These are phyloP conservation scores for Trichoderma sp. DNA, from an alignment of 2,329 filamentous ascomycete genomes.

Conservation along the genomic window DNA sequence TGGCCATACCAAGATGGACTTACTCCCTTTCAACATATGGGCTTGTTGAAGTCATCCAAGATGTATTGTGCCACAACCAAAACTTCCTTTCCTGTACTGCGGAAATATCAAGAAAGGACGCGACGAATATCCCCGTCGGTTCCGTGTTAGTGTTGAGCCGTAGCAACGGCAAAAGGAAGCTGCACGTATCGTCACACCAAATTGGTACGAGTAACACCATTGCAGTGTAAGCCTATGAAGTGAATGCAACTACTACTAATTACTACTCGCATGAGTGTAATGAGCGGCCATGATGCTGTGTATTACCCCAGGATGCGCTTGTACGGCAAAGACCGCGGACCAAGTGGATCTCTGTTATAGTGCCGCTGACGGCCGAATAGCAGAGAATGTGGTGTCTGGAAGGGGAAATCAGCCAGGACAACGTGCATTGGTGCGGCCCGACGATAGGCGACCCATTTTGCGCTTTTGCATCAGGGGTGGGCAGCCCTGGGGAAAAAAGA, in stretches of 20 bases:
- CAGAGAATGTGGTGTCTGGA: constrained; percentile 25
- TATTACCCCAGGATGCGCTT: constrained; percentile 15
- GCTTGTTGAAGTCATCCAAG: too few species aligned
- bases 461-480: constrained; percentile 8
- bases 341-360: constrained; percentile 23
- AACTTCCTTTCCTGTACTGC: too few species aligned
- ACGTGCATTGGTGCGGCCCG: constrained; percentile 26
- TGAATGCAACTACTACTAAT: too few species aligned
- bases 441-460: constrained; percentile 21
- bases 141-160: too few species aligned
- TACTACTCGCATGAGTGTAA: background rate
- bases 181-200: background rate
- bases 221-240: too few species aligned
- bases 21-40: too few species aligned
- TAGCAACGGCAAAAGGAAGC: background rate
- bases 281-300: background rate
- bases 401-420: constrained; percentile 25
- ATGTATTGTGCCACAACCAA: too few species aligned
- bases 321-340: background rate
- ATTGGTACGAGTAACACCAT: background rate
- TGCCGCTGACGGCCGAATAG: constrained; percentile 23
- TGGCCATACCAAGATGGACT: too few species aligned
- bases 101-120: too few species aligned
- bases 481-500: background rate
- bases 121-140: too few species aligned